Conservation (phyloP, 225 moss, liverwort and hornwort species). For the Physcomitrium patens region DNA sequence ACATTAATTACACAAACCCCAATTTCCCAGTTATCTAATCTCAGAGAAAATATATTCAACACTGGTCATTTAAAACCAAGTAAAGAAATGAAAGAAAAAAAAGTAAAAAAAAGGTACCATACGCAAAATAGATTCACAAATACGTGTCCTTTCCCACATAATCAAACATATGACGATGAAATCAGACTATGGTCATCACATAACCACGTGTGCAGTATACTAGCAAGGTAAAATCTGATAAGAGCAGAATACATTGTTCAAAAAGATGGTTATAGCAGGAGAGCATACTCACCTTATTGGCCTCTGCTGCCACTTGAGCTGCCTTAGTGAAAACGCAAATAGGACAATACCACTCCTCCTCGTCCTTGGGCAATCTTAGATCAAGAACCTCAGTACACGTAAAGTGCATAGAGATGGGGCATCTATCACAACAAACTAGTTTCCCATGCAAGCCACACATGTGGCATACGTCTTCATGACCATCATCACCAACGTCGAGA, state of each 20-base stretch:
- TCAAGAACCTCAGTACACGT: conserved; percentile 49
- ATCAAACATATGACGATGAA: not conserved
- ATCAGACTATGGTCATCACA: not conserved
- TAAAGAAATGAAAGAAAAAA: not conserved
- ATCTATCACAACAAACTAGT: conserved; percentile 48
- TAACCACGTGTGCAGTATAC: not conserved
- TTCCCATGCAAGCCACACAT: conserved; percentile 38
- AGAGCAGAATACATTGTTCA: not conserved
- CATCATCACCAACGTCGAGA: conserved; percentile 43
- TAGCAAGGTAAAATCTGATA: not conserved
- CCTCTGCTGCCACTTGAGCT: conserved; percentile 38
- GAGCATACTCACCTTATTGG: conserved; percentile 42
- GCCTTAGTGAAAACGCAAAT: conserved; percentile 49
- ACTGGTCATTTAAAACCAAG: not conserved
- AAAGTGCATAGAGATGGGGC: conserved; percentile 58
- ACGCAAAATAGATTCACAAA: conserved; percentile 6
- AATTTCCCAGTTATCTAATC: conserved; percentile 8
- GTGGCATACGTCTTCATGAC: conserved; percentile 51
- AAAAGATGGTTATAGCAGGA: not conserved
- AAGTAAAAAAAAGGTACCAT: conserved; percentile 10
- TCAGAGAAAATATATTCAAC: conserved; percentile 9
- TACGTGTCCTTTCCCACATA: not conserved
- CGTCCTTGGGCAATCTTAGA: not conserved
- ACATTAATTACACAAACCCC: not conserved
- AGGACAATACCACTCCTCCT: conserved; percentile 62